Percentiles rank a stretch among this genome's conserved stretches.
Conservation (phyloP, 176 grass and related monocot species). For the Carex cristatella region DNA sequence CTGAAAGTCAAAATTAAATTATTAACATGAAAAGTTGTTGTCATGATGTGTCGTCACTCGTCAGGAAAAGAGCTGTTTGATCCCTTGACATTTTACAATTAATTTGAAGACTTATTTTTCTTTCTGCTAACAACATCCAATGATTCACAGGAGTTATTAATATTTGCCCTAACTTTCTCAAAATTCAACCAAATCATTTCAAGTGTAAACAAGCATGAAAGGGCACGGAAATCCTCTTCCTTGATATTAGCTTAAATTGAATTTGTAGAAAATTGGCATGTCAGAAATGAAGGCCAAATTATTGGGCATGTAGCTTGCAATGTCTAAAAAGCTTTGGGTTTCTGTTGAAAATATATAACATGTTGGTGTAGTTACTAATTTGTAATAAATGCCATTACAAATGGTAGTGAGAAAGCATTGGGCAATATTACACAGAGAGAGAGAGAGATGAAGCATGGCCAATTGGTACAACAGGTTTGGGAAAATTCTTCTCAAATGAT, state of each 20-base stretch:
- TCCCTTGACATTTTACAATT: not conserved
- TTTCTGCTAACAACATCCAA: not conserved
- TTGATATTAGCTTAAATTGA: not conserved
- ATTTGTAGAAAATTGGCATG: not conserved
- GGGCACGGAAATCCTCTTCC: not conserved
- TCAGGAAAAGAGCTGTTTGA: not conserved
- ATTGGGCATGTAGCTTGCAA: not conserved
- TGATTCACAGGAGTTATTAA: not conserved
- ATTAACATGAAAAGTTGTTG: not conserved
- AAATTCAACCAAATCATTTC: not conserved
- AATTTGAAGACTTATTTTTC: not conserved
- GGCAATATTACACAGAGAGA: not conserved
- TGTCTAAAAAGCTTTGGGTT: not conserved
- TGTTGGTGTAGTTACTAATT: not conserved
- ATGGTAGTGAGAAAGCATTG: not conserved
- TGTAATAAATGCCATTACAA: not conserved
- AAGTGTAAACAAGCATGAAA: not conserved
- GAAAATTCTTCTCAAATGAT: no score
- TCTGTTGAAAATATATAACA: not conserved
- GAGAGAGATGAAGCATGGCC: not conserved
- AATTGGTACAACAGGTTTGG: no score
- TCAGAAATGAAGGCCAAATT: not conserved
- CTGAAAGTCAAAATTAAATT: not conserved
- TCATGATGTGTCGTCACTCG: not conserved
- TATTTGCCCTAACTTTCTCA: not conserved